phyloP scores from a whole-genome alignment of 2,329 filamentous ascomycete species.

The Hymenoscyphus occultus region DNA sequence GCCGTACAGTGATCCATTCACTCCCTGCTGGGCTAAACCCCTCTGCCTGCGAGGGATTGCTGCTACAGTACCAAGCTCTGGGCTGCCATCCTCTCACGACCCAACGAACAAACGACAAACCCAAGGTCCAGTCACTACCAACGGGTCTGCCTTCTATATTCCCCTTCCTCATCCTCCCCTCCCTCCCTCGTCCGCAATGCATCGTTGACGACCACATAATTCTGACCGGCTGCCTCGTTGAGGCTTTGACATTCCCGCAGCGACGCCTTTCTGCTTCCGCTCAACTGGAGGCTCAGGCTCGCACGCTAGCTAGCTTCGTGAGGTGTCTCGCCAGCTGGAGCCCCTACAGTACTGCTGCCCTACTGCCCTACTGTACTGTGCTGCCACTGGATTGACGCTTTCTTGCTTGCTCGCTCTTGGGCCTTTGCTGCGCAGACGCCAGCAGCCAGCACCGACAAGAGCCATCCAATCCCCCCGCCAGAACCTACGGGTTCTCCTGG shows the following conservation, averaged over 20 bases:
- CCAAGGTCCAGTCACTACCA: background rate
- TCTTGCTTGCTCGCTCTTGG: background rate
- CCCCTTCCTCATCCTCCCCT: conserved; percentile 5
- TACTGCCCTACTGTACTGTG: background rate
- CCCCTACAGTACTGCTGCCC: background rate
- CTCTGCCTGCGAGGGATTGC: background rate
- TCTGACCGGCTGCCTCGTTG: conserved; percentile 32
- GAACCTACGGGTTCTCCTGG: background rate
- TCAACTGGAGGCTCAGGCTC: conserved; percentile 15
- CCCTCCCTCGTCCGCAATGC: conserved; percentile 28
- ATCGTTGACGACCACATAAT: conserved; percentile 32
- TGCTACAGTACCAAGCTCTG: background rate
- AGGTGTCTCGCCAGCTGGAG: conserved; percentile 9
- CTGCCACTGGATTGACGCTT: background rate
- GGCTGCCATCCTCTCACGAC: background rate
- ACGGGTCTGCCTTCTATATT: background rate
- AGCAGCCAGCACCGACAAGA: conserved; percentile 6
- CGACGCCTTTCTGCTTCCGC: conserved; percentile 29
- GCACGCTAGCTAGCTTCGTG: conserved; percentile 1
- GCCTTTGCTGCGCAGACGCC: conserved; percentile 9
- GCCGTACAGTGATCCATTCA: background rate
- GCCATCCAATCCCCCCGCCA: background rate
- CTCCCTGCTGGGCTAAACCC: background rate
- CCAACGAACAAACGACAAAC: background rate
- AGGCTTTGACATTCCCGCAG: conserved; percentile 23